These are phyloP conservation scores for Triticum urartu DNA, from an alignment of 176 grass and related monocot species.

Conservation along the genomic window DNA sequence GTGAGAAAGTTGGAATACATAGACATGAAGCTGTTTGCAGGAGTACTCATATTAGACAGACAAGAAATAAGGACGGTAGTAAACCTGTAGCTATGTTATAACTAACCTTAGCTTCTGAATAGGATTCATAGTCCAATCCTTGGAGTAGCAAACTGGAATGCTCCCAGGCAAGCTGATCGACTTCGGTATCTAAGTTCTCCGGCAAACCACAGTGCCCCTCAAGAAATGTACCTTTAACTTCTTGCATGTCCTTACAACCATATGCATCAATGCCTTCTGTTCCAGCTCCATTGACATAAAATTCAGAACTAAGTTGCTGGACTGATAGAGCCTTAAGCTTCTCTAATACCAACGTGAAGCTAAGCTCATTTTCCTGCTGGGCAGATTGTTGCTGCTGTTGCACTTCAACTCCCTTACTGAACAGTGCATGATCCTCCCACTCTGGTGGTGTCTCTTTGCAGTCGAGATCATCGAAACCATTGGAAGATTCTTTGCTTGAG, in stretches of 20 bases:
- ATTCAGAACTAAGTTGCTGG: conserved; percentile 24
- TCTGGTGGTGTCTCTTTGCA: conserved; percentile 20
- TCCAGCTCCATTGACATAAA: conserved; percentile 14
- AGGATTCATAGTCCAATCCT: conserved; percentile 29
- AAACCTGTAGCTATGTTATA: neutral
- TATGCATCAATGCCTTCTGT: conserved; percentile 19
- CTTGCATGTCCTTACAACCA: conserved; percentile 7
- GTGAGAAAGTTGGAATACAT: neutral
- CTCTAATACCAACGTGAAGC: conserved; percentile 23
- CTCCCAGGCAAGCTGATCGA: conserved; percentile 9
- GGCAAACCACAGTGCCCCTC: conserved; percentile 35
- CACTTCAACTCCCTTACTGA: conserved; percentile 15
- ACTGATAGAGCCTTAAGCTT: conserved; percentile 10
- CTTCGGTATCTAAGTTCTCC: conserved; percentile 42
- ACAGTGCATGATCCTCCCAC: conserved; percentile 9
- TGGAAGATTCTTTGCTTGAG: conserved; percentile 23
- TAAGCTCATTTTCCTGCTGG: conserved; percentile 9
- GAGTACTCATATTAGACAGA: neutral
- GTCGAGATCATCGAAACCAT: conserved; percentile 30
- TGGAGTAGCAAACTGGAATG: conserved; percentile 28
- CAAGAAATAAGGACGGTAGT: conserved; percentile 4
- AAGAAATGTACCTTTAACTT: conserved; percentile 23
- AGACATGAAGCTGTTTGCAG: conserved; percentile 3
- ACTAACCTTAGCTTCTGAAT: conserved; percentile 42
- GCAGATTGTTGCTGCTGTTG: conserved; percentile 32